Percentiles rank a stretch among this genome's conserved stretches.
Conservation (phyloP, 108 stramenopile species). For the Bacterosira constricta region DNA sequence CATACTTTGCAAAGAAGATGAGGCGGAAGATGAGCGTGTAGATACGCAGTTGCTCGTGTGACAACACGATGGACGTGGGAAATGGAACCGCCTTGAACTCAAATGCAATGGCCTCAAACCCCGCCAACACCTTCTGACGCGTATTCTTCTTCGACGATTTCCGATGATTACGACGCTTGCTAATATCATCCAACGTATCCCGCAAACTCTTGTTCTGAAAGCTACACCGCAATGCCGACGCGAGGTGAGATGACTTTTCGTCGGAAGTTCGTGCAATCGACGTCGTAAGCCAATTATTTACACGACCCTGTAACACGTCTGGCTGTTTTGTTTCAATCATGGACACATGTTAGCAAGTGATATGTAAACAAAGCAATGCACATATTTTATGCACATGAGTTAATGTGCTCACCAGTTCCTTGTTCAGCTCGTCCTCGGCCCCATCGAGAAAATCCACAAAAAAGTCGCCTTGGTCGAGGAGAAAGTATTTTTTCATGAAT, state of each 20-base stretch:
- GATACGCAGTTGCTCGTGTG: constrained; percentile 69
- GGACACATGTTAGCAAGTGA: too few species aligned
- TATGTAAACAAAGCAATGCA: too few species aligned
- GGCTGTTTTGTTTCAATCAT: too few species aligned
- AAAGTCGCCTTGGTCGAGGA: constrained; percentile 98
- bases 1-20: constrained; percentile 97
- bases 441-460: constrained; percentile 94
- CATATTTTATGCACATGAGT: too few species aligned
- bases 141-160: constrained; percentile 47
- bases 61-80: constrained; percentile 91
- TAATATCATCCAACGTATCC: constrained; percentile 63
- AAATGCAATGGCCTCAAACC: constrained; percentile 89
- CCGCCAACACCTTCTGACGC: constrained; percentile 66
- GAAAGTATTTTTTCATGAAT: constrained; percentile 93
- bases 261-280: constrained; percentile 46
- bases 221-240: constrained; percentile 53
- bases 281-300: constrained; percentile 84
- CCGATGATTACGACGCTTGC: constrained; percentile 40
- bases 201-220: constrained; percentile 65
- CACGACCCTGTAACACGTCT: constrained; percentile 68
- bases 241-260: constrained; percentile 38
- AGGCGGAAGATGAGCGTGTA: constrained; percentile 98
- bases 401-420: too few species aligned
- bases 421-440: constrained; percentile 87
- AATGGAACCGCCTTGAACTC: constrained; percentile 85